Evolutionary conservation across 371 early-diverging fungal species (phyloP).

Genomic region (Rhizopus microsporus): DNA sequence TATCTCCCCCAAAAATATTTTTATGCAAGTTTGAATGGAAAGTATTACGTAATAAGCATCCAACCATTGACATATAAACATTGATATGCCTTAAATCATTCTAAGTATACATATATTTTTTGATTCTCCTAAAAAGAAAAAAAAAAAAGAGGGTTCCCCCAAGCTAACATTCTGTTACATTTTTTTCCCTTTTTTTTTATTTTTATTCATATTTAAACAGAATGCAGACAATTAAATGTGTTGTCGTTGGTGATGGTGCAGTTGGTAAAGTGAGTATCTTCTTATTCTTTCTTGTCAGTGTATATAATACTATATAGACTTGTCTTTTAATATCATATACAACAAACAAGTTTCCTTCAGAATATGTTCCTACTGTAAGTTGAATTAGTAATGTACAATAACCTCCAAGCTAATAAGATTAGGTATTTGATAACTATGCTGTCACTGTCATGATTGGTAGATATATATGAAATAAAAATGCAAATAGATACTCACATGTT

Average conservation of each 20-base stretch:
- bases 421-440: slow-evolving; percentile 99
- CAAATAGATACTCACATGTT: neutral
- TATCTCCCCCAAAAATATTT: neutral
- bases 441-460: slow-evolving; percentile 97
- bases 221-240: slow-evolving; percentile 91
- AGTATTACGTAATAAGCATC: neutral
- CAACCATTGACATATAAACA: neutral
- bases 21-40: neutral
- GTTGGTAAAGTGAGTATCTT: slow-evolving; percentile 84
- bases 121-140: neutral
- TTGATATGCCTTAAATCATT: neutral
- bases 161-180: neutral
- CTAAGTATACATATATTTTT: no score
- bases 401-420: neutral
- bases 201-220: no score
- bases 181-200: neutral
- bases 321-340: slow-evolving; percentile 98
- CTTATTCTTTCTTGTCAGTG: neutral
- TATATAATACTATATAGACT: slow-evolving; percentile 57
- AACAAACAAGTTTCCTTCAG: slow-evolving; percentile 97
- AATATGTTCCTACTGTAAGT: slow-evolving; percentile 96
- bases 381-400: no score
- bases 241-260: slow-evolving; percentile 98
- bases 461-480: no score
- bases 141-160: no score